Evolutionary conservation across 1,284 basidiomycete genomes (phyloP), one percentile per base, ranked within the genome.

Genomic region (Porogramme epimiltina): DNA sequence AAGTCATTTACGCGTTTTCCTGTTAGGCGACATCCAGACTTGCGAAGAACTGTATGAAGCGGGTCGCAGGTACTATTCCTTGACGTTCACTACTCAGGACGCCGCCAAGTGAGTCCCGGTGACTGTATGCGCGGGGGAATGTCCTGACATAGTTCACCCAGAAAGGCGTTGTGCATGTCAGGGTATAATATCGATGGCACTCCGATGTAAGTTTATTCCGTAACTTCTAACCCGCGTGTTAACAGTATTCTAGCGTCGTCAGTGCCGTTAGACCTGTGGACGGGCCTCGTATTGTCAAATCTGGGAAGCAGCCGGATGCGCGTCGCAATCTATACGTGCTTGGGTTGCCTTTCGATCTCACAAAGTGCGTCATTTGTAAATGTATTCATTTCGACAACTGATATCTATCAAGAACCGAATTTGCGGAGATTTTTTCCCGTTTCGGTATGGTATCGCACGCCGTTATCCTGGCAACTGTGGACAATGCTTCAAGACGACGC

Each of bases 261-360:
- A 64, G 65, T 8, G 50, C 57, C 11, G 49, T 54, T 23, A 48
- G 43, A 16, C 41, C 56, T 10, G 48, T 59, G 39, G 64, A 64
- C 25, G 47, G 54, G 45, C 54, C 58, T 42, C 64, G 62, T 31
- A 31, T 45, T 31, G 24, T 46, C 4, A 59, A 57, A 31, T 55
- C 61, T n/a, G 51, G 49, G 51, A 73, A 66, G 25, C 72, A 71
- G 9, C 54, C 69, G 28, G 87, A 89, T 59, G 63, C 67, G 50
- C 85, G 89, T 45, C 79, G 88, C 51, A 91, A 91, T 64, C 79
- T 91, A 41, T 91, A 91, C 59, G 88, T 91, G 25, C 80, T 91
- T 20, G 89, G 89, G 16, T 66, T 91, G 43, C 89, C 89, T 3
- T 89, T 89, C 62, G 83, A 87, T 60, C 74, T 91, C 26, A 84